Base-by-base conservation (phyloP, 2,329 filamentous ascomycete species). In the Pseudocercospora fuligena region DNA sequence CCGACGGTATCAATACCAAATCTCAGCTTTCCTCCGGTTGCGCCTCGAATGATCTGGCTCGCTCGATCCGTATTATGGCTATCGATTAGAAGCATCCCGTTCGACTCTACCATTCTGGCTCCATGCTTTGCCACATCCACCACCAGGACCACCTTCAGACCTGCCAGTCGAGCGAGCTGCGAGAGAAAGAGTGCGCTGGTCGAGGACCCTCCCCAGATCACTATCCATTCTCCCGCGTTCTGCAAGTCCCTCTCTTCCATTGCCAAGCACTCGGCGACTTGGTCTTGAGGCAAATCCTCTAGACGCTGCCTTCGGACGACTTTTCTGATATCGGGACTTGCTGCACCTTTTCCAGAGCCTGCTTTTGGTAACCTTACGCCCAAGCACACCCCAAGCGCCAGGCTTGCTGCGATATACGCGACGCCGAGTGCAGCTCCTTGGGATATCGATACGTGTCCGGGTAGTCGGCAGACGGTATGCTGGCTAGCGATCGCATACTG, bases 71-170 rank as follows among this genome's bases (percentile, higher is more conserved):
- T 36, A 43, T 60, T 65, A 27, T 71, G 69, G 46, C 69, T 71
- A 51, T 71, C 69, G 11, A 71, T 60, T 23, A 68, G 62, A 12
- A 69, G 54, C 56, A 66, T 64, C 1, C 62, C 67, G 40, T 49
- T 68, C 25, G 65, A 62, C n/a, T 65, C 69, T 47, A 66, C 62
- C 61, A 71, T 59, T 19, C 69, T 51, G 2, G 65, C 60, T 29
- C 69, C 69, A 33, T 71, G 69, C 60, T 71, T 71, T n/a, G 69
- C 69, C 23, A 69, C 63, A 47, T 71, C 69, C 0, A 89, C 87
- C 0, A 92, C 83, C 2, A 86, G 84, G 25, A 82, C 76, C 19
- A 81, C 78, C 49, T 74, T 73, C 25, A 82, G 61, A 2, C 77
- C 76, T 21, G 75, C 76, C 19, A 74, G 69, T 7, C 63, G 70